A percentile compares a stretch with the other conserved stretches of the same genome.
Conservation (phyloP, 345 rosid species). For the Eucalyptus cloeziana region DNA sequence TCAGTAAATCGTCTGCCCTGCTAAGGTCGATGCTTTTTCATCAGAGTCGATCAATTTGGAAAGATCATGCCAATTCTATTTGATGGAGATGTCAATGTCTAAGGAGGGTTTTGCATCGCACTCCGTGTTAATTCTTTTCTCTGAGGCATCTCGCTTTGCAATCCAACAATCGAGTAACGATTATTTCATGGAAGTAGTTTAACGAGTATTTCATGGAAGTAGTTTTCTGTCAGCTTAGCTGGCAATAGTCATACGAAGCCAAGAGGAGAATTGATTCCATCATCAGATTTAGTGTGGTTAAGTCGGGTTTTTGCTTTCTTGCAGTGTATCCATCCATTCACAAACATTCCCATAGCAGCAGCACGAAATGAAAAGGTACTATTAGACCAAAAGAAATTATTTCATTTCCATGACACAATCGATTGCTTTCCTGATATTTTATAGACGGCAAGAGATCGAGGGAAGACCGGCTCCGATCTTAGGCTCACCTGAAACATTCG, state of each 20-base stretch:
- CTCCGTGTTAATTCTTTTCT: neutral
- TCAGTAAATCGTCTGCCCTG: neutral
- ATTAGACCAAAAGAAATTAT: too few relatives aligned
- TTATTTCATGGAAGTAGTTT: too few relatives aligned
- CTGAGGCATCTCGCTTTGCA: neutral
- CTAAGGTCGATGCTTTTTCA: neutral
- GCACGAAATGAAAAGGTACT: neutral
- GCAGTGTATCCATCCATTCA: neutral
- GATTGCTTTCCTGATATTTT: neutral
- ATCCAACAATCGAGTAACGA: neutral
- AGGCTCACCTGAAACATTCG: rapidly evolving
- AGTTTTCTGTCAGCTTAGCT: neutral
- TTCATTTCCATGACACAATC: neutral
- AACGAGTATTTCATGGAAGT: neutral
- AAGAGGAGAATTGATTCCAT: neutral
- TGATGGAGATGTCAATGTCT: neutral
- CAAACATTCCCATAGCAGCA: neutral
- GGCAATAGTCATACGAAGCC: neutral
- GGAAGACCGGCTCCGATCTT: neutral
- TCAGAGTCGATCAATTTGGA: neutral
- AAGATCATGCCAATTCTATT: neutral
- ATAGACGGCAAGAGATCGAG: neutral
- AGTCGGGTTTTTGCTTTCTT: neutral
- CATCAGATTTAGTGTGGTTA: neutral
- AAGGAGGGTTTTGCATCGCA: neutral